These are phyloP conservation scores for Talaromyces sp. DNA, from an alignment of 2,329 filamentous ascomycete genomes.

Conservation along the genomic window DNA sequence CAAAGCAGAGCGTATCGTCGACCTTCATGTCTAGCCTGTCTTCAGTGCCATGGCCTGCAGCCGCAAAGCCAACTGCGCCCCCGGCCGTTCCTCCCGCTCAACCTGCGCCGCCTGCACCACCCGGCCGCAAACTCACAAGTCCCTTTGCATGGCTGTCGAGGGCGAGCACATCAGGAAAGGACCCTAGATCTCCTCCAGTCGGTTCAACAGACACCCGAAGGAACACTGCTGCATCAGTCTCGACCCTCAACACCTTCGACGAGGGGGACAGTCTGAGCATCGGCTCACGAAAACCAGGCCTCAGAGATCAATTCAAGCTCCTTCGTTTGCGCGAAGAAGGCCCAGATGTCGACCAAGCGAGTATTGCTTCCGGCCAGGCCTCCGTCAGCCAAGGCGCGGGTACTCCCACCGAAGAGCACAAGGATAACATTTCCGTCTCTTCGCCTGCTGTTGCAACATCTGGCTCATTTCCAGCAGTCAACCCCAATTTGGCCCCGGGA, in stretches of 20 bases:
- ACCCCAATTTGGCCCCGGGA: slow-evolving; percentile 71
- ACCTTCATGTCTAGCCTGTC: slow-evolving; percentile 66
- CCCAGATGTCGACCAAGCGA: slow-evolving; percentile 54
- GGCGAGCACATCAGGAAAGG: slow-evolving; percentile 49
- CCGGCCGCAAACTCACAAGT: slow-evolving; percentile 69
- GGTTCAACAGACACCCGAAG: slow-evolving; percentile 49
- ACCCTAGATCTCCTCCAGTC: slow-evolving; percentile 54
- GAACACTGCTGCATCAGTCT: slow-evolving; percentile 75
- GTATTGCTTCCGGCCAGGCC: slow-evolving; percentile 41
- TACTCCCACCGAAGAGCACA: slow-evolving; percentile 48
- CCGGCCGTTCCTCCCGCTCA: slow-evolving; percentile 32
- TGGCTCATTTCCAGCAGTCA: slow-evolving; percentile 53
- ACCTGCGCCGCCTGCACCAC: slow-evolving; percentile 35
- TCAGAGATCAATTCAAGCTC: slow-evolving; percentile 75
- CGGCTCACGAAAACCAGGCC: slow-evolving; percentile 51
- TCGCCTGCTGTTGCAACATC: slow-evolving; percentile 22
- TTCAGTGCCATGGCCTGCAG: slow-evolving; percentile 34
- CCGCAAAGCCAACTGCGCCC: slow-evolving; percentile 20
- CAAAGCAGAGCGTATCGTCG: slow-evolving; percentile 29
- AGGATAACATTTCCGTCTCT: slow-evolving; percentile 30
- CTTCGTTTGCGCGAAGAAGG: slow-evolving; percentile 71
- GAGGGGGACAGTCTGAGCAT: slow-evolving; percentile 53
- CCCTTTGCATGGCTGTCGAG: slow-evolving; percentile 84
- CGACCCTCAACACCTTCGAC: slow-evolving; percentile 73
- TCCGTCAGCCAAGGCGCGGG: slow-evolving; percentile 39